Percentiles rank a stretch among this genome's conserved stretches.
Conservation (phyloP, 106 monocot species). For the Platanthera zijinensis region DNA sequence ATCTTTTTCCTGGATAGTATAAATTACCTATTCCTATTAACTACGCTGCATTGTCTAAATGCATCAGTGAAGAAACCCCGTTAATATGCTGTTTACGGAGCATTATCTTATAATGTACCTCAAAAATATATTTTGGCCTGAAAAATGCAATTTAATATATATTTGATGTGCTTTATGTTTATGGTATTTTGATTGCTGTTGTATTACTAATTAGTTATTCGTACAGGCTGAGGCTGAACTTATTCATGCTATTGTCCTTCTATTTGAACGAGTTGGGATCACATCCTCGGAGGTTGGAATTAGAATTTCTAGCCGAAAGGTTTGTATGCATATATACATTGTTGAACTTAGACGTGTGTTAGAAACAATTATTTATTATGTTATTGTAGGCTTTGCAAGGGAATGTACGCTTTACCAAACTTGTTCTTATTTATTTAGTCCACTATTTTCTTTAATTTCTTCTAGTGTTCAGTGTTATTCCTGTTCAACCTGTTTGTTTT, state of each 20-base stretch:
- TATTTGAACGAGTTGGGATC: slow-evolving; percentile 87
- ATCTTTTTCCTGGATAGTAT: background rate
- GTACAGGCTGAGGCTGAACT: slow-evolving; percentile 94
- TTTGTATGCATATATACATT: slow-evolving; percentile 12
- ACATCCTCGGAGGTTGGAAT: slow-evolving; percentile 84
- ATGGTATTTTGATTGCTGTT: background rate
- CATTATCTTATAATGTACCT: slow-evolving; percentile 1
- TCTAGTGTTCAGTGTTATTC: too few species aligned
- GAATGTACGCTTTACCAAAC: background rate
- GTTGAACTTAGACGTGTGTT: too few species aligned
- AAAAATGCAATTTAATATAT: background rate
- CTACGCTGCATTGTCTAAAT: background rate
- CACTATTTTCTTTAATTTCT: too few species aligned
- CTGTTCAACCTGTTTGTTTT: too few species aligned
- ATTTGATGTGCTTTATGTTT: slow-evolving; percentile 1
- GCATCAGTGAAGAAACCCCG: background rate
- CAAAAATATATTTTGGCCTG: background rate
- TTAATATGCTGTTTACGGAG: slow-evolving; percentile 2
- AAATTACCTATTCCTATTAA: background rate
- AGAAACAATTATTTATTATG: background rate
- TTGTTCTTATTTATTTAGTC: background rate
- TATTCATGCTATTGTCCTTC: slow-evolving; percentile 84
- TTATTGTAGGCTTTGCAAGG: background rate
- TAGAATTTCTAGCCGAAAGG: slow-evolving; percentile 92
- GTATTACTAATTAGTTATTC: background rate